These are phyloP conservation scores for Trichoderma sp. DNA, from an alignment of 2,329 filamentous ascomycete species.

Conservation along the genomic window DNA sequence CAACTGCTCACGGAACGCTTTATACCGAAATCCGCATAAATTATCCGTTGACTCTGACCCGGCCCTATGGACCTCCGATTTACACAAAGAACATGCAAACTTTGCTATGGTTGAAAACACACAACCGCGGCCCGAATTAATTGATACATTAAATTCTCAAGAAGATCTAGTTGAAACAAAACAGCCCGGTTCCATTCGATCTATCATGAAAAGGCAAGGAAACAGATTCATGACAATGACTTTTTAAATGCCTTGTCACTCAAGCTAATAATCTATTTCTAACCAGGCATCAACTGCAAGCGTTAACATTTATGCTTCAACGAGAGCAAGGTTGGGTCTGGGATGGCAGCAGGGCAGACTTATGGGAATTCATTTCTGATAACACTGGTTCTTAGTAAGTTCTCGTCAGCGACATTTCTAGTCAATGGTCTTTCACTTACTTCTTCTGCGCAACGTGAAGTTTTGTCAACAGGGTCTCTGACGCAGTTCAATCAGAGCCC, in stretches of 20 bases:
- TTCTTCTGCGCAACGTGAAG: slow-evolving; percentile 18
- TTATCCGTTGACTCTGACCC: not conserved
- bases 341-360: slow-evolving; percentile 26
- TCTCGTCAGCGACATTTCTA: not conserved
- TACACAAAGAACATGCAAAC: not conserved
- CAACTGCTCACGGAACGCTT: not conserved
- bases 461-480: slow-evolving; percentile 36
- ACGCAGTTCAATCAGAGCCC: slow-evolving; percentile 27
- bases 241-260: not conserved
- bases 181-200: not conserved
- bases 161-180: not conserved
- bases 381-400: slow-evolving; percentile 18
- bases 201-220: not conserved
- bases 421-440: not conserved
- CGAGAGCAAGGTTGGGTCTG: slow-evolving; percentile 39
- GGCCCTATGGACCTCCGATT: not conserved
- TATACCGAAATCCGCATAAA: slow-evolving; percentile 8
- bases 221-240: not conserved
- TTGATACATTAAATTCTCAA: not conserved
- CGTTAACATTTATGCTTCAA: slow-evolving; percentile 41
- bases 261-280: not conserved
- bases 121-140: not conserved
- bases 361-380: slow-evolving; percentile 33
- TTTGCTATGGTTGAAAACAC: not conserved
- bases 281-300: slow-evolving; percentile 42